A percentile compares a stretch with the other conserved stretches of the same genome.
Conservation (phyloP, 1,284 basidiomycete genomes). For the Papiliotrema fonsecae region DNA sequence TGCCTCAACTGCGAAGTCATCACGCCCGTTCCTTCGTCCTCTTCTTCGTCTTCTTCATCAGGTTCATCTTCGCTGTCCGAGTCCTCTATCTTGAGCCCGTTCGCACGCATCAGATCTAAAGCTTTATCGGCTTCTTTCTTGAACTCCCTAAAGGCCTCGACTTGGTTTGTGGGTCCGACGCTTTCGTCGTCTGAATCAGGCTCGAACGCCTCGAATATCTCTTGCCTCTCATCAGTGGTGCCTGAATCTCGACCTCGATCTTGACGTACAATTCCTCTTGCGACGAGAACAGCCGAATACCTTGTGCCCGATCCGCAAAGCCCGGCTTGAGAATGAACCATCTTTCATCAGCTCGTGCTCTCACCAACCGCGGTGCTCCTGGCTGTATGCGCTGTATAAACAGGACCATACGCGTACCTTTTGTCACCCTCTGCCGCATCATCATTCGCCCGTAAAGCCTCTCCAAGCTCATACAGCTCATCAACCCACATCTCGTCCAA, state of each 20-base stretch:
- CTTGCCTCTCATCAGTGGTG: slow-evolving; percentile 38
- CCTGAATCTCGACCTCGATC: not conserved
- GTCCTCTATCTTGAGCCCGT: slow-evolving; percentile 1
- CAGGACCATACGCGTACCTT: slow-evolving; percentile 47
- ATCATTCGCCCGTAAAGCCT: slow-evolving; percentile 55
- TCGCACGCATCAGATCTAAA: slow-evolving; percentile 6
- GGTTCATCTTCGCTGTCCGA: slow-evolving; percentile 1
- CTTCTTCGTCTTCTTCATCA: slow-evolving; percentile 32
- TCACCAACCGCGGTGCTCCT: not conserved
- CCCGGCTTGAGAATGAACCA: slow-evolving; percentile 96
- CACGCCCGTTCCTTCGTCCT: slow-evolving; percentile 57
- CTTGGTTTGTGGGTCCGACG: slow-evolving; percentile 7
- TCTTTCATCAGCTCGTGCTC: slow-evolving; percentile 11
- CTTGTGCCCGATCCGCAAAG: slow-evolving; percentile 94
- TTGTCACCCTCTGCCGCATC: slow-evolving; percentile 25
- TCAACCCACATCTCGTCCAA: slow-evolving; percentile 90
- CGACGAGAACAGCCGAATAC: slow-evolving; percentile 83
- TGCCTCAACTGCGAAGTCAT: slow-evolving; percentile 83
- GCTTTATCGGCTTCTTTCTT: slow-evolving; percentile 3
- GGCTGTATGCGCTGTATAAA: no score
- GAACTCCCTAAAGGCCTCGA: slow-evolving; percentile 3
- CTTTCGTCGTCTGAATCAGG: slow-evolving; percentile 52
- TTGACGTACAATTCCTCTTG: slow-evolving; percentile 58
- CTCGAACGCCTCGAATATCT: slow-evolving; percentile 84
- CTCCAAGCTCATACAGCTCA: slow-evolving; percentile 82